phyloP scores from a whole-genome alignment of 1,284 basidiomycete species.

The Melampsora abietis-canadensis region DNA sequence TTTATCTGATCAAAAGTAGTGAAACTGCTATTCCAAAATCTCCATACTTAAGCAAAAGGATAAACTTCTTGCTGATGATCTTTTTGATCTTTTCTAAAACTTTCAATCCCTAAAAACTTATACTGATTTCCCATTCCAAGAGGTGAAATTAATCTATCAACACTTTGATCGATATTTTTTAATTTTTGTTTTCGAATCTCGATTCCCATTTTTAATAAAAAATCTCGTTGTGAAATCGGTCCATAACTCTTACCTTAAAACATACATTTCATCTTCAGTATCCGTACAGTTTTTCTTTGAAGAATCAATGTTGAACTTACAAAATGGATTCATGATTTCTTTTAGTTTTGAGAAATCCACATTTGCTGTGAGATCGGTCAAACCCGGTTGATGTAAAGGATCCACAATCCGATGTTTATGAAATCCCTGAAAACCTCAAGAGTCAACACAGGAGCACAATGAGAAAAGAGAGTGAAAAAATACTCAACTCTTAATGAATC shows the following conservation, averaged over 20 bases:
- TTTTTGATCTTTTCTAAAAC: not conserved
- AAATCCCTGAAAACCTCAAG: constrained; percentile 66
- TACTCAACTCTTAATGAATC: constrained; percentile 70
- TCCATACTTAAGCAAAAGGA: not conserved
- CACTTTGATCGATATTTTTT: not conserved
- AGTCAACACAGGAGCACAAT: not conserved
- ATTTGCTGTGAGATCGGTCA: constrained; percentile 88
- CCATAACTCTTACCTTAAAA: constrained; percentile 59
- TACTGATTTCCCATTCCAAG: constrained; percentile 40
- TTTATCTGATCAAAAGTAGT: too few relatives aligned
- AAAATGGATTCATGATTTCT: constrained; percentile 62
- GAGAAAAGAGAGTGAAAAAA: constrained; percentile 1
- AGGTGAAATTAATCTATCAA: constrained; percentile 21
- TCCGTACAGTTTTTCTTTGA: not conserved
- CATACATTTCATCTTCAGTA: not conserved
- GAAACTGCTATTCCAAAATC: too few relatives aligned
- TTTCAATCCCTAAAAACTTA: constrained; percentile 39
- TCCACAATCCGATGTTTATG: constrained; percentile 80
- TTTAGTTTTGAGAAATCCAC: constrained; percentile 88
- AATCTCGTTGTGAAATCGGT: constrained; percentile 66
- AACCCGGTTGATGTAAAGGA: constrained; percentile 77
- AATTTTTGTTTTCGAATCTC: constrained; percentile 63
- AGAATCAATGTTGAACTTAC: constrained; percentile 14
- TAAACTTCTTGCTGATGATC: not conserved
- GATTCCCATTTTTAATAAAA: constrained; percentile 70